Evolutionary conservation across 371 early-diverging fungal genomes (phyloP).

Genomic region (Mucor ambiguus): DNA sequence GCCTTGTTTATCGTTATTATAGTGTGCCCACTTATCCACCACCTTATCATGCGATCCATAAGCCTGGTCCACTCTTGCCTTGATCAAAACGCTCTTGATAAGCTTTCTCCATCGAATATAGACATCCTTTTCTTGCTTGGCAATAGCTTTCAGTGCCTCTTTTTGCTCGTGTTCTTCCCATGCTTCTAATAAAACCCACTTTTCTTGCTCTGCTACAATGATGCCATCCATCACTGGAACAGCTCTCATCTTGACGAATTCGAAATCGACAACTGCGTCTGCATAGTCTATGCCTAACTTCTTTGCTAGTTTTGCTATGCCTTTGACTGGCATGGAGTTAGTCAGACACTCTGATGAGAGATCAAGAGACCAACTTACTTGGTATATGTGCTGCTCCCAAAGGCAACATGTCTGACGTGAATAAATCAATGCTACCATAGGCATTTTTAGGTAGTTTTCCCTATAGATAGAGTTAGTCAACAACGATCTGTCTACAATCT

Average conservation of each 20-base stretch:
- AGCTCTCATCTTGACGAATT: constrained; percentile 66
- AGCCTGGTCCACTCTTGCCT: constrained; percentile 55
- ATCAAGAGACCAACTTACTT: constrained; percentile 33
- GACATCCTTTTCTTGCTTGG: constrained; percentile 53
- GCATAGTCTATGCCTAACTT: constrained; percentile 79
- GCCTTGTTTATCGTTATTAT: neutral
- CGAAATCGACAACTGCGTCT: constrained; percentile 85
- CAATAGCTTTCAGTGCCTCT: constrained; percentile 46
- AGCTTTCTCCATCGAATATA: constrained; percentile 65
- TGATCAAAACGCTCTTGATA: constrained; percentile 54
- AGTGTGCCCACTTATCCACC: neutral
- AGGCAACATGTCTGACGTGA: constrained; percentile 84
- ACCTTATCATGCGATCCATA: constrained; percentile 31
- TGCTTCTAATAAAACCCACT: constrained; percentile 66
- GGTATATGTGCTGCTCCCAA: constrained; percentile 78
- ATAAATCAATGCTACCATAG: constrained; percentile 84
- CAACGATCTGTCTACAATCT: neutral
- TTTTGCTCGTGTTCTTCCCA: constrained; percentile 48
- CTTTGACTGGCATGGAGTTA: constrained; percentile 35
- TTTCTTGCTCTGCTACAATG: constrained; percentile 66
- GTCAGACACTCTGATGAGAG: neutral
- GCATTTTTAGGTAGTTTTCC: constrained; percentile 81
- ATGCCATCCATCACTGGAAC: constrained; percentile 76
- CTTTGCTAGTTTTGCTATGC: constrained; percentile 67
- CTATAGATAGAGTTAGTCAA: constrained; percentile 28